Evolutionary conservation across 106 monocot genomes (phyloP).

Genomic region (Narthecium ossifragum): DNA sequence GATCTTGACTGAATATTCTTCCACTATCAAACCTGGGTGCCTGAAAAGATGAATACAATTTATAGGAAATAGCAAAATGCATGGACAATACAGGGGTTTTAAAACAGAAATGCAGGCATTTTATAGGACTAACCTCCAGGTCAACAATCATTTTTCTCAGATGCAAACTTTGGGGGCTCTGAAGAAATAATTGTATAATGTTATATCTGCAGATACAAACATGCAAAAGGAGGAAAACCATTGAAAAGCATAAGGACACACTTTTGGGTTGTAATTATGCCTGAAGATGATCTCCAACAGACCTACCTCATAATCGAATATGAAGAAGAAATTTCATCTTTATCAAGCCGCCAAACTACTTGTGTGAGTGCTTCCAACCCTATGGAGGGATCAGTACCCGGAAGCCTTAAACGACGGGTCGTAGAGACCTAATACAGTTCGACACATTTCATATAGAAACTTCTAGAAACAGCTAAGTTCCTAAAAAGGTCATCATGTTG

Average conservation of each 20-base stretch:
- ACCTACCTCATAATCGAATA: conserved; percentile 81
- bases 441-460: too few species aligned
- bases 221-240: not conserved
- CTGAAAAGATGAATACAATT: conserved; percentile 26
- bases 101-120: not conserved
- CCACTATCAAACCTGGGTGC: conserved; percentile 88
- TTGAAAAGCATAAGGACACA: not conserved
- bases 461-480: too few species aligned
- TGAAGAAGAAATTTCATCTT: conserved; percentile 80
- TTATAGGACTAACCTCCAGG: conserved; percentile 57
- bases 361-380: conserved; percentile 28
- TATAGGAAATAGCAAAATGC: not conserved
- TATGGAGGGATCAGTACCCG: conserved; percentile 32
- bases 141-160: conserved; percentile 82
- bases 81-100: not conserved
- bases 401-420: conserved; percentile 63
- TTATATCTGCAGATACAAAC: conserved; percentile 45
- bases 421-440: conserved; percentile 56
- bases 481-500: too few species aligned
- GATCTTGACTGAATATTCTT: conserved; percentile 85
- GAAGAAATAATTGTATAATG: conserved; percentile 71
- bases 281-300: too few species aligned
- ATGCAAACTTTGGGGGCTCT: conserved; percentile 39
- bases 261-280: not conserved
- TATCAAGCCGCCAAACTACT: conserved; percentile 83